A percentile compares a stretch with the other conserved stretches of the same genome.
phyloP scores from a whole-genome alignment of 2,329 filamentous ascomycete genomes.

The Byssochlamys sp. region DNA sequence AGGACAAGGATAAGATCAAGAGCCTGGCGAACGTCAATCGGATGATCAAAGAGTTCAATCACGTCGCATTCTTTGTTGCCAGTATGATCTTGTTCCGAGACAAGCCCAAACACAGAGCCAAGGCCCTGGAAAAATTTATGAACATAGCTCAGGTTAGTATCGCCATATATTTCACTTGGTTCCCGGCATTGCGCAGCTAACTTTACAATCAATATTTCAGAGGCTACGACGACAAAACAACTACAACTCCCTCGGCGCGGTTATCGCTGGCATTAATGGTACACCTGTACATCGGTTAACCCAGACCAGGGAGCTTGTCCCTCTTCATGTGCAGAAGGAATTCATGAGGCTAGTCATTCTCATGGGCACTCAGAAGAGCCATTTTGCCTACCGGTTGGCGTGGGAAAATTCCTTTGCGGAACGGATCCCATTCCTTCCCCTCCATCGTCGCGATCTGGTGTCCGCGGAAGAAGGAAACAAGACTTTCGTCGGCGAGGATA shows the following conservation, averaged over 20 bases:
- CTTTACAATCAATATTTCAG: constrained; percentile 21
- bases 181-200: constrained; percentile 4
- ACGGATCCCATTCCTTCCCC: constrained; percentile 83
- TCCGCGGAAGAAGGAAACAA: constrained; percentile 85
- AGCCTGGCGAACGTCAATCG: constrained; percentile 79
- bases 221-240: constrained; percentile 88
- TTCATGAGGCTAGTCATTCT: constrained; percentile 82
- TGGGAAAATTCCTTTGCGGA: constrained; percentile 92
- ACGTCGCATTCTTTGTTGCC: constrained; percentile 70
- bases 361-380: constrained; percentile 85
- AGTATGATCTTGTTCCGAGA: constrained; percentile 81
- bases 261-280: constrained; percentile 84
- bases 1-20: constrained; percentile 48
- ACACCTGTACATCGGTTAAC: constrained; percentile 73
- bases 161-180: not conserved
- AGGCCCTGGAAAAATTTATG: constrained; percentile 94
- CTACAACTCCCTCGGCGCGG: constrained; percentile 89
- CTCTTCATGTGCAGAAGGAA: constrained; percentile 62
- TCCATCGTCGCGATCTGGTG: constrained; percentile 81
- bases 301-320: constrained; percentile 68
- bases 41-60: constrained; percentile 89
- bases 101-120: constrained; percentile 87
- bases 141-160: constrained; percentile 54
- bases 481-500: constrained; percentile 68
- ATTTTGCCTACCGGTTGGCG: constrained; percentile 89